These are phyloP conservation scores for Allomyces macrogynus DNA, from an alignment of 192 early-diverging fungal species.

Conservation along the genomic window DNA sequence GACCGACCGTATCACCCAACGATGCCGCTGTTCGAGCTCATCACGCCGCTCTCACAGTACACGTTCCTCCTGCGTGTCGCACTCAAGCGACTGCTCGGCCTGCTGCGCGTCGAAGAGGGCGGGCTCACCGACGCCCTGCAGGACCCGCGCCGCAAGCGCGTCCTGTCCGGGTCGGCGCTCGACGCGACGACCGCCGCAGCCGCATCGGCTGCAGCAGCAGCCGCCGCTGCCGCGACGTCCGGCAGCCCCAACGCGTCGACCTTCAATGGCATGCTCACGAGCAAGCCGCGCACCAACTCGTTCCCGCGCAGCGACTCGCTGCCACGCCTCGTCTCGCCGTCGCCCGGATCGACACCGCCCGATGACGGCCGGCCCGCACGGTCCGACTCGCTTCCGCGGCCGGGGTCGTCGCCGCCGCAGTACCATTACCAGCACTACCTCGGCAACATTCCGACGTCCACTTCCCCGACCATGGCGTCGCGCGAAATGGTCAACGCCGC, in stretches of 20 bases:
- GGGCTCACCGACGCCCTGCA: not conserved
- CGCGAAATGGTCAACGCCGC: too few relatives aligned
- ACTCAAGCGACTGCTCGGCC: slow-evolving; percentile 53
- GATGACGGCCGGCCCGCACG: slow-evolving; percentile 3
- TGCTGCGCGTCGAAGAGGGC: slow-evolving; percentile 34
- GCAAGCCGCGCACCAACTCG: not conserved
- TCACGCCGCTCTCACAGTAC: slow-evolving; percentile 81
- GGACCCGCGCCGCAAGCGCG: not conserved
- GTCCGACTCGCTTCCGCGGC: not conserved
- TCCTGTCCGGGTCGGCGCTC: not conserved
- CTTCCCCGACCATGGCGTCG: too few relatives aligned
- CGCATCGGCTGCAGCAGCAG: not conserved
- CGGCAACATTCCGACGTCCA: too few relatives aligned
- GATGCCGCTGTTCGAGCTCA: slow-evolving; percentile 26
- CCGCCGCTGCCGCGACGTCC: not conserved
- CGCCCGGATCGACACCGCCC: too few relatives aligned
- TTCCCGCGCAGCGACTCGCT: not conserved
- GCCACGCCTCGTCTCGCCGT: too few relatives aligned
- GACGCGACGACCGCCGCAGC: slow-evolving; percentile 4
- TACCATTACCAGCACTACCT: too few relatives aligned
- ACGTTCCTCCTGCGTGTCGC: slow-evolving; percentile 67
- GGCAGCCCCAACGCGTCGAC: too few relatives aligned
- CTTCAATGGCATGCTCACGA: not conserved
- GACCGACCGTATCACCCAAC: too few relatives aligned
- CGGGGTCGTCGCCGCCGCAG: too few relatives aligned